phyloP scores from a whole-genome alignment of 495 filamentous ascomycete genomes.

The Annulohypoxylon moriforme region DNA sequence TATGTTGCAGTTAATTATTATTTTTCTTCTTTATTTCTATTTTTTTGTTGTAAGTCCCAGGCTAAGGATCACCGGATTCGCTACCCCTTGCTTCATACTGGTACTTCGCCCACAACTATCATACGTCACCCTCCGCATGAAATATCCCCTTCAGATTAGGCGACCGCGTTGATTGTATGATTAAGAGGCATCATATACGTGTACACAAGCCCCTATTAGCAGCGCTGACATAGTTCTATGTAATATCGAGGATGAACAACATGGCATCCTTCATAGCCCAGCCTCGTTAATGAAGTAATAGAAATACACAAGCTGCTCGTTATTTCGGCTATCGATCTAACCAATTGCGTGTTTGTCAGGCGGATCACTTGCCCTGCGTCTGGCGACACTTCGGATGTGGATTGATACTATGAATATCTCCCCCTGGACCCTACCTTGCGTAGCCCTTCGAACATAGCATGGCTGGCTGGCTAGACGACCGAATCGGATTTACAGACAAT shows the following conservation, averaged over 20 bases:
- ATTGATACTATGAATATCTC: slow-evolving; percentile 42
- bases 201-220: background rate
- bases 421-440: slow-evolving; percentile 5
- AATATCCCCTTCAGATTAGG: slow-evolving; percentile 5
- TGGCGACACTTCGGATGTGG: slow-evolving; percentile 33
- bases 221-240: background rate
- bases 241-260: slow-evolving; percentile 24
- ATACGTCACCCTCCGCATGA: slow-evolving; percentile 31
- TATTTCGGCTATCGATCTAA: slow-evolving; percentile 38
- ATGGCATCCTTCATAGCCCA: slow-evolving; percentile 40
- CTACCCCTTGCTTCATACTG: slow-evolving; percentile 24
- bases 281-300: slow-evolving; percentile 39
- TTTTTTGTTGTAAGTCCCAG: slow-evolving; percentile 2
- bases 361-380: slow-evolving; percentile 35
- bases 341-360: slow-evolving; percentile 32
- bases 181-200: background rate
- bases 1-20: slow-evolving; percentile 4
- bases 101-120: background rate
- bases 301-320: slow-evolving; percentile 21
- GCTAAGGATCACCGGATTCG: slow-evolving; percentile 10
- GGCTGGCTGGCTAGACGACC: slow-evolving; percentile 33
- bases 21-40: background rate
- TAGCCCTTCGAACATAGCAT: background rate
- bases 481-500: slow-evolving; percentile 37
- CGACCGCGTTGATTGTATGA: background rate